phyloP scores from a whole-genome alignment of 179 eudicot species.

The Vitellaria paradoxa region DNA sequence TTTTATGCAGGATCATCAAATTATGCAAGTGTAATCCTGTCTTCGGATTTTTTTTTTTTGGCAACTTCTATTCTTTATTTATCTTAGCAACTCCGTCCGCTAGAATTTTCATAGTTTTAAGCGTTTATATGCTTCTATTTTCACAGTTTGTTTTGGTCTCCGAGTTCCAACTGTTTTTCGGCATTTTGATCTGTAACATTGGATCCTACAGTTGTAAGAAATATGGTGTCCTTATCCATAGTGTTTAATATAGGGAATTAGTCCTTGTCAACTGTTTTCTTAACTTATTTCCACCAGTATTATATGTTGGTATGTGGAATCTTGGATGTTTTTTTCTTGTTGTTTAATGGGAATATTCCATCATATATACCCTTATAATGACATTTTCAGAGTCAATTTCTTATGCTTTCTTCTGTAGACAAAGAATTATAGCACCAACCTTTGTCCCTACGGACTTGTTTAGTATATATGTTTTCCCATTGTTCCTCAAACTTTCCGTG shows the following conservation, averaged over 20 bases:
- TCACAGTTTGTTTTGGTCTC: neutral
- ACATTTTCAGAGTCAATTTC: constrained; percentile 8
- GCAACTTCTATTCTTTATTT: neutral
- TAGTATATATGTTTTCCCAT: neutral
- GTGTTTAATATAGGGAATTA: constrained; percentile 2
- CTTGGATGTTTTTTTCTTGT: neutral
- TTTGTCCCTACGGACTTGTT: neutral
- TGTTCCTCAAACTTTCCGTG: neutral
- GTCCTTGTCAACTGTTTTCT: constrained; percentile 11
- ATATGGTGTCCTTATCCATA: constrained; percentile 14
- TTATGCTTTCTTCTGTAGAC: neutral
- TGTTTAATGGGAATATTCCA: constrained; percentile 17
- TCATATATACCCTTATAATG: constrained; percentile 4
- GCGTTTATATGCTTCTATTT: neutral
- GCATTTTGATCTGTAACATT: constrained; percentile 2
- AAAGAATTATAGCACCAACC: neutral
- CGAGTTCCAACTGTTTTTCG: constrained; percentile 5
- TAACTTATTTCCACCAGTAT: constrained; percentile 9
- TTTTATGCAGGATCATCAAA: neutral
- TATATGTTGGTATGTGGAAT: constrained; percentile 17
- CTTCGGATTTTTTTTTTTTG: neutral
- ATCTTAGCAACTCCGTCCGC: neutral
- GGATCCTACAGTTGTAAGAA: constrained; percentile 1
- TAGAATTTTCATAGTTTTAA: neutral
- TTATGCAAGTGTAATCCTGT: neutral